Base-by-base conservation (phyloP, 768 basidiomycete species). In the Macrolepiota fuliginosa region DNA sequence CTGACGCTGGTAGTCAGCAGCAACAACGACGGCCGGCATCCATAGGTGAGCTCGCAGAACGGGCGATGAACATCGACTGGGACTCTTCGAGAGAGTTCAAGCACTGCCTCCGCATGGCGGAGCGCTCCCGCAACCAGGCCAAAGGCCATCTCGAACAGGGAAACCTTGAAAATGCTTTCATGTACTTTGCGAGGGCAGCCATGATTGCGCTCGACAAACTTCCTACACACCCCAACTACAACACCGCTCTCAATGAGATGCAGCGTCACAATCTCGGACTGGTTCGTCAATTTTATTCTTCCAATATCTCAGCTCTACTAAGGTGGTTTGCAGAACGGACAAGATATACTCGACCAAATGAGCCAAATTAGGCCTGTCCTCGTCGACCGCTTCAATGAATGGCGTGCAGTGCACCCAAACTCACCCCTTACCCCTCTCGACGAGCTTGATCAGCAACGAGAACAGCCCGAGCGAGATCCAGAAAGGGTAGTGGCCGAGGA, bases 151-250 rank as follows among this genome's bases (percentile, higher is more conserved):
- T 73, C 1, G 77, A 79, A 37, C 73, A 75, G 19, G 81, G 81
- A 1, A 86, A 93, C 70, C 75, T 86, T 52, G 89, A 92, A 69
- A 76, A 72, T n/a, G 89, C 87, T 1, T 93, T 92, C 71, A 77
- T 92, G 17, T 79, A 85, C 63, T 84, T 83, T 54, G 91, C 91
- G 2, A 84, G 79, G 62, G 89, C 91, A 9, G 90, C 90, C 0
- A 91, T 89, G 1, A 76, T 93, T 61, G 89, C 92, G 4, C 81
- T 91, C 11, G 90, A 94, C 76, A 87, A 83, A 65, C 76, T 94
- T n/a, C 91, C 91, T 0, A 74, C 77, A 1, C 92, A 93, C 74
- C 76, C 79, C 56, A 86, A 91, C 47, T 93, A 89, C 69, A 67
- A 79, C 36, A 76, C 75, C 0, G 71, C 85, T 49, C 71, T 94